phyloP scores from a whole-genome alignment of 805 yeast genomes.

The Pichia nakasei region DNA sequence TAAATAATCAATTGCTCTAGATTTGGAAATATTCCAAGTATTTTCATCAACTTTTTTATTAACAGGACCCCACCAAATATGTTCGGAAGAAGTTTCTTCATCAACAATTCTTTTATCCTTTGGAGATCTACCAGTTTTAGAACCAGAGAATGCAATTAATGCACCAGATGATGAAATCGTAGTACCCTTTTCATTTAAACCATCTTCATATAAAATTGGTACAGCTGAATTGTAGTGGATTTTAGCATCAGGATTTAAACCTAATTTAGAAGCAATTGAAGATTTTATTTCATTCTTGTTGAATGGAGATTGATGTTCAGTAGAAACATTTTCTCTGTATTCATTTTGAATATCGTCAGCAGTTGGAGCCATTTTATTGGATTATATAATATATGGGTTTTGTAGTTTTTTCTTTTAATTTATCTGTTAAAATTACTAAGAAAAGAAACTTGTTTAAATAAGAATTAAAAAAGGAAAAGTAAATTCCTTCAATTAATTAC shows the following conservation, averaged over 20 bases:
- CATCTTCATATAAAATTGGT: constrained; percentile 91
- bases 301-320: constrained; percentile 17
- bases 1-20: constrained; percentile 93
- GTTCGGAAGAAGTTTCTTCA: constrained; percentile 72
- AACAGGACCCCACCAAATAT: constrained; percentile 99
- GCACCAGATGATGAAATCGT: constrained; percentile 92
- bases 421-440: not conserved
- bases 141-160: constrained; percentile 89
- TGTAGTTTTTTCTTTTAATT: not conserved
- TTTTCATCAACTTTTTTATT: constrained; percentile 89
- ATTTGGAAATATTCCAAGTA: constrained; percentile 92
- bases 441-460: not conserved
- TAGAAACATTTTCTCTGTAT: constrained; percentile 19
- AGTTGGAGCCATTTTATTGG: constrained; percentile 30
- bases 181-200: constrained; percentile 80
- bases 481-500: too few species aligned
- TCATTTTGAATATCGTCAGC: constrained; percentile 30
- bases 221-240: constrained; percentile 90
- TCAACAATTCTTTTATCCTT: constrained; percentile 97
- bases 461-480: too few species aligned
- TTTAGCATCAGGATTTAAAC: constrained; percentile 50
- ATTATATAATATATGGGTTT: not conserved
- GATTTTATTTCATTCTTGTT: constrained; percentile 21
- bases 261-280: constrained; percentile 29
- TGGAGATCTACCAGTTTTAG: constrained; percentile 97